Evolutionary conservation across 306 rosid genomes (phyloP).

Genomic region (Prunus armeniaca): DNA sequence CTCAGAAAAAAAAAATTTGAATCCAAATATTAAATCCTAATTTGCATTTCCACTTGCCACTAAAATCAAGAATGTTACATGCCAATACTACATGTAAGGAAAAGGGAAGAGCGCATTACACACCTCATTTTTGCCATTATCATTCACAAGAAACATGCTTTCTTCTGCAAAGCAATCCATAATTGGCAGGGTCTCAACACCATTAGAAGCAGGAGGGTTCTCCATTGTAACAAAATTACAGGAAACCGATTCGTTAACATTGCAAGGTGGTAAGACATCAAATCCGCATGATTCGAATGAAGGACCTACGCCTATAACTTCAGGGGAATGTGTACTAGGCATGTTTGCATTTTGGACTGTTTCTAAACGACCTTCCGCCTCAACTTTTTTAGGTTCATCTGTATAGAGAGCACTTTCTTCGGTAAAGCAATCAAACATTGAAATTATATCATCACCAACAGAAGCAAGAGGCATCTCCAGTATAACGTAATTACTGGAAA

Average conservation of each 20-base stretch:
- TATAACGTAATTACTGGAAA: neutral
- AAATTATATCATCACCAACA: constrained; percentile 14
- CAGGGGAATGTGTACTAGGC: neutral
- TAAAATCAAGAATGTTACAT: neutral
- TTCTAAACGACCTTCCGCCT: neutral
- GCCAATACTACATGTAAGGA: neutral
- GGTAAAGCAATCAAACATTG: neutral
- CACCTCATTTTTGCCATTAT: constrained; percentile 38
- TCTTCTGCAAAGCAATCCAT: constrained; percentile 20
- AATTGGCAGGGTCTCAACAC: constrained; percentile 15
- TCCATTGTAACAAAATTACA: constrained; percentile 20
- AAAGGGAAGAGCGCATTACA: neutral
- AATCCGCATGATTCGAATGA: constrained; percentile 24
- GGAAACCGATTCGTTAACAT: neutral
- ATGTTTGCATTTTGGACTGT: neutral
- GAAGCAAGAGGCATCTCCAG: neutral
- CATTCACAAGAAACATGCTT: neutral
- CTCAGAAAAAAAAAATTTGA: neutral
- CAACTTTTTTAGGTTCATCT: neutral
- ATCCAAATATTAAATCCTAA: neutral
- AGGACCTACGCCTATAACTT: constrained; percentile 2
- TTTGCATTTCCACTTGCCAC: neutral
- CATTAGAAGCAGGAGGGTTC: neutral
- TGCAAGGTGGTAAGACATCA: constrained; percentile 16
- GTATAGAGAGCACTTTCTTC: neutral